Evolutionary conservation across 108 stramenopile genomes (phyloP).

Genomic region (Pseudonitzschia pungens): DNA sequence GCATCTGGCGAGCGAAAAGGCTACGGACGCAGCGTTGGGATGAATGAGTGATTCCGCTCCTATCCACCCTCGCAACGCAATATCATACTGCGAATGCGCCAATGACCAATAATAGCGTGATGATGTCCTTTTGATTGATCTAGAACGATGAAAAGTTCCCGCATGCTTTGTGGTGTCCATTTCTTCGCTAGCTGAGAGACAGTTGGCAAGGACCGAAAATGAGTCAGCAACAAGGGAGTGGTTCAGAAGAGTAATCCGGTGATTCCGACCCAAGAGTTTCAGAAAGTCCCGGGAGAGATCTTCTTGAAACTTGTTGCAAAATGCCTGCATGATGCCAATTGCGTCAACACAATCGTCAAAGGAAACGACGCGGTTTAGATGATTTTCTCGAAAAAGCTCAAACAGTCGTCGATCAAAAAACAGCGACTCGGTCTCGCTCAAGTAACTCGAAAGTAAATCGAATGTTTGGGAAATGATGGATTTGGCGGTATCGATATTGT

Average conservation of each 20-base stretch:
- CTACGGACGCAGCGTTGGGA: constrained; percentile 32
- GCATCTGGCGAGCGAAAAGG: constrained; percentile 38
- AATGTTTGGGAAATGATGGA: constrained; percentile 16
- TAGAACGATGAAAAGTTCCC: neutral
- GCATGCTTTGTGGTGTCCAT: neutral
- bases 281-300: constrained; percentile 23
- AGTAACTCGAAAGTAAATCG: constrained; percentile 21
- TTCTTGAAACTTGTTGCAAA: constrained; percentile 24
- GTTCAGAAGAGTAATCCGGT: constrained; percentile 36
- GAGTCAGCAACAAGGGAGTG: constrained; percentile 42
- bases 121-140: neutral
- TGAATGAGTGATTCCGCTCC: constrained; percentile 19
- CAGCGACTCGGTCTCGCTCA: constrained; percentile 27
- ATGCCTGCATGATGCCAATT: constrained; percentile 26
- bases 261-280: constrained; percentile 15
- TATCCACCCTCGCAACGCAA: constrained; percentile 38
- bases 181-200: constrained; percentile 26
- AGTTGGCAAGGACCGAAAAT: constrained; percentile 44
- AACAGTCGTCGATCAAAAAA: constrained; percentile 21
- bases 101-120: constrained; percentile 30
- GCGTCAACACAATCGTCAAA: constrained; percentile 24
- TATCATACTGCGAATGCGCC: constrained; percentile 34
- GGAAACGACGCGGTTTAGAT: constrained; percentile 6
- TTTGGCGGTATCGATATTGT: constrained; percentile 13
- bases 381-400: neutral